These are phyloP conservation scores for Murraya paniculata DNA, from an alignment of 345 rosid species.

Conservation along the genomic window DNA sequence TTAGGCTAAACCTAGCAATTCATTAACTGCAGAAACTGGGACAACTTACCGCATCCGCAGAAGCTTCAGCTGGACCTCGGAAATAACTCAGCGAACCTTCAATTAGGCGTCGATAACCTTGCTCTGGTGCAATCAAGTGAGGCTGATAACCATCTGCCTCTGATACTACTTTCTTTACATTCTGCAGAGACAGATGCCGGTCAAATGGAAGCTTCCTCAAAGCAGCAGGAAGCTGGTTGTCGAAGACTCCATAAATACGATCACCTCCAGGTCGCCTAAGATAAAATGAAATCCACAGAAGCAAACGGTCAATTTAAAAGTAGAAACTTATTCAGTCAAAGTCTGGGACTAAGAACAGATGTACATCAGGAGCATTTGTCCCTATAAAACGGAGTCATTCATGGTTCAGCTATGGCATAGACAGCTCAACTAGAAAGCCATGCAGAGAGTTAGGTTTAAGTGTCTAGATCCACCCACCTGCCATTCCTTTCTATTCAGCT, in stretches of 20 bases:
- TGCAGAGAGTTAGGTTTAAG: neutral
- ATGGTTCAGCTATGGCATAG: neutral
- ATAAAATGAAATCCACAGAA: constrained; percentile 1
- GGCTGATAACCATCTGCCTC: constrained; percentile 93
- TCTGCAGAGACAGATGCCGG: constrained; percentile 77
- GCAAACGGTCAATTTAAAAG: neutral
- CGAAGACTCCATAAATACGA: constrained; percentile 80
- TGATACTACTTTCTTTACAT: constrained; percentile 68
- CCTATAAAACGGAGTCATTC: neutral
- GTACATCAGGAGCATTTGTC: neutral
- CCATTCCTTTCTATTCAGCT: neutral
- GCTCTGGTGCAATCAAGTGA: constrained; percentile 86
- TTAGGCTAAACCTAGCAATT: neutral
- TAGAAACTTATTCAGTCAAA: neutral
- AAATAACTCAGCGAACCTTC: constrained; percentile 67
- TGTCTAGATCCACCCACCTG: neutral
- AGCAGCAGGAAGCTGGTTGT: constrained; percentile 88
- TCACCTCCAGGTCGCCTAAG: constrained; percentile 84
- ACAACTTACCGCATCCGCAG: constrained; percentile 77
- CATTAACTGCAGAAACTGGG: constrained; percentile 1
- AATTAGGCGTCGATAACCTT: constrained; percentile 73
- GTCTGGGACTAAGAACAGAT: neutral
- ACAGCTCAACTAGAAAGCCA: neutral
- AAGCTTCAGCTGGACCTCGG: constrained; percentile 88
- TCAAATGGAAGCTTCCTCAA: constrained; percentile 85